Base-by-base conservation (phyloP, 345 rosid species). In the Citrus unshiu region DNA sequence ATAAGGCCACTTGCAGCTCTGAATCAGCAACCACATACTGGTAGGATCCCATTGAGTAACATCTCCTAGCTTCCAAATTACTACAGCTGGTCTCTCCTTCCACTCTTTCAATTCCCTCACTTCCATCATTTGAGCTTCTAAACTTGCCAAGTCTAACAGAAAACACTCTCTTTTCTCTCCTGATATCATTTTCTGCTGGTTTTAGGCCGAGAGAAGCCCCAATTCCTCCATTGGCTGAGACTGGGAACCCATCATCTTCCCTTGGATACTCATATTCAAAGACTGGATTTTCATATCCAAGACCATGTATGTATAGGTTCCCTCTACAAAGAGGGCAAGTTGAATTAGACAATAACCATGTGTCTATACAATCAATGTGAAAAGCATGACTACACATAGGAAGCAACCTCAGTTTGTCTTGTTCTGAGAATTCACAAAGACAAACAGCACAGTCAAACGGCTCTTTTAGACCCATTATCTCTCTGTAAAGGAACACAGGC, bases 261-360 rank as follows among this genome's bases (percentile, higher is more conserved):
- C 87, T 77, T 60, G 83, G 82, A 79, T 83, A 86, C 64, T 88
- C 88, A n/a, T 88, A 83, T 74, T 77, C 85, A 83, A 88, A 89
- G 81, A 87, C 82, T 12, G 90, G 90, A 88, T 88, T 87, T 30
- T 95, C 93, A 68, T 79, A 75, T 9, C 86, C 79, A 80, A 88
- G 21, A 57, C 89, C 94, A 4, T 86, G 58, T n/a, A 87, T 78
- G 81, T 83, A 85, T 79, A 95, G 89, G 80, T 87, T 84, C 43
- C 92, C 93, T 89, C 97, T 91, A 80, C 98, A 95, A 43, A 95
- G 96, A 35, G 98, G 98, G 73, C 98, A 95, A 56, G 96, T 93
- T 19, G 98, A 95, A 78, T 93, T 93, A 37, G 97, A 93, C 74
- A 95, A 88, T 39, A 95, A 85, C 98, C 98, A 95, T 18, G 97